Evolutionary conservation across 2,329 filamentous ascomycete genomes (phyloP).

Genomic region (Stachybotrys echinatus): DNA sequence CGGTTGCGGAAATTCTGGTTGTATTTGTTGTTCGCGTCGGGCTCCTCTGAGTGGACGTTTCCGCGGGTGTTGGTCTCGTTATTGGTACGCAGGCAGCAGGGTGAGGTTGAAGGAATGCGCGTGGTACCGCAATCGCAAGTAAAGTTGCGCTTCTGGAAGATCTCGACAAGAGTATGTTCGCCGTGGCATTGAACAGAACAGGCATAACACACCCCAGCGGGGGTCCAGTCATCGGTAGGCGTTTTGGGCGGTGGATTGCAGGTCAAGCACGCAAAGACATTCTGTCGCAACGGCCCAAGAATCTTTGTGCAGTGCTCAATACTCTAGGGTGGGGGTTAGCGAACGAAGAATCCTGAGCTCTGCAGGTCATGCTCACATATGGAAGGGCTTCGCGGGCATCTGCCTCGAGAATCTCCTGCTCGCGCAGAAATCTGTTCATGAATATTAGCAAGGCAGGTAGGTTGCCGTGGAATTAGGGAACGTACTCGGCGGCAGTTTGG

Average conservation of each 20-base stretch:
- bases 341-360: not conserved
- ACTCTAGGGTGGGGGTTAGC: slow-evolving; percentile 48
- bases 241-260: slow-evolving; percentile 76
- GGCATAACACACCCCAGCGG: slow-evolving; percentile 89
- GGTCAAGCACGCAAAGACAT: slow-evolving; percentile 86
- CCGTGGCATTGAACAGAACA: slow-evolving; percentile 97
- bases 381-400: slow-evolving; percentile 93
- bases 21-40: slow-evolving; percentile 74
- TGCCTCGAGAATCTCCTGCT: slow-evolving; percentile 84
- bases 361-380: slow-evolving; percentile 55
- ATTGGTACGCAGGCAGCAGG: slow-evolving; percentile 73
- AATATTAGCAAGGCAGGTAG: not conserved
- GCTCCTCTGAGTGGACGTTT: slow-evolving; percentile 68
- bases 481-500: slow-evolving; percentile 68
- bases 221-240: slow-evolving; percentile 40
- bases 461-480: not conserved
- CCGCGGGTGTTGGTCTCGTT: slow-evolving; percentile 70
- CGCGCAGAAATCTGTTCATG: slow-evolving; percentile 68
- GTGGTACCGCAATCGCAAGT: slow-evolving; percentile 94
- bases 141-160: slow-evolving; percentile 94
- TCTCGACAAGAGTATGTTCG: slow-evolving; percentile 89
- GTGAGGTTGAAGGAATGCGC: slow-evolving; percentile 62
- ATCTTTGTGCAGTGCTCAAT: slow-evolving; percentile 89
- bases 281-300: slow-evolving; percentile 84
- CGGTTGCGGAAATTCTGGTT: slow-evolving; percentile 92